Conservation (phyloP, 2,329 filamentous ascomycete species). For the Nectriaceae sp. region DNA sequence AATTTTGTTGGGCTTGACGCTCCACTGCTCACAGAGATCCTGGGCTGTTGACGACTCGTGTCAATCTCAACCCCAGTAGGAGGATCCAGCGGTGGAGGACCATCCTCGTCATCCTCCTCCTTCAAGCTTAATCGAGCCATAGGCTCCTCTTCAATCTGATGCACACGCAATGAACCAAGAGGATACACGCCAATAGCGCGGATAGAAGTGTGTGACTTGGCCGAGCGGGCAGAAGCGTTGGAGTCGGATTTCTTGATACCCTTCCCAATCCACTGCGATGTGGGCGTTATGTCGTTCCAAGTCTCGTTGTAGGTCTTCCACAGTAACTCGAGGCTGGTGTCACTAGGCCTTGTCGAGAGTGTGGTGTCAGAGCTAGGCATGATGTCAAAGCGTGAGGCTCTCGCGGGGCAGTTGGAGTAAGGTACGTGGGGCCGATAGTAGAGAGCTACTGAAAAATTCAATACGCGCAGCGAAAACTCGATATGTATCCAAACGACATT, state of each 20-base stretch:
- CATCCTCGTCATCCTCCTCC: conserved; percentile 25
- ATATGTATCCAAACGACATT: no score
- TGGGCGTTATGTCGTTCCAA: no score
- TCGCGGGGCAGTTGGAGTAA: no score
- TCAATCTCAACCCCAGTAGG: conserved; percentile 4
- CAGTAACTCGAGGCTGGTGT: no score
- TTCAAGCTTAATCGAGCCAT: conserved; percentile 9
- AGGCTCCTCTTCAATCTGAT: conserved; percentile 21
- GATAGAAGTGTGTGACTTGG: conserved; percentile 40
- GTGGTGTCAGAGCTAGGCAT: background rate
- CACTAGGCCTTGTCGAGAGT: background rate
- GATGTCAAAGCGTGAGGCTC: background rate
- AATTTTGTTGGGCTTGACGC: conserved; percentile 11
- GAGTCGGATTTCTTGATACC: conserved; percentile 36
- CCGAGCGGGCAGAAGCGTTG: conserved; percentile 28
- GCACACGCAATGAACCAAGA: conserved; percentile 44
- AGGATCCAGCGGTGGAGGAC: conserved; percentile 34
- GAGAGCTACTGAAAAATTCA: no score
- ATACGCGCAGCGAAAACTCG: no score
- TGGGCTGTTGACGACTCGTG: conserved; percentile 2
- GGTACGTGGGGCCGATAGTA: no score
- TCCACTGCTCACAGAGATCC: conserved; percentile 4
- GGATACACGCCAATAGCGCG: conserved; percentile 42
- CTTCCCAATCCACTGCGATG: conserved; percentile 20
- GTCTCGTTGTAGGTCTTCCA: conserved; percentile 24